Evolutionary conservation across 164 flowering plant genomes (phyloP).

Genomic region (Pachysandra terminalis): DNA sequence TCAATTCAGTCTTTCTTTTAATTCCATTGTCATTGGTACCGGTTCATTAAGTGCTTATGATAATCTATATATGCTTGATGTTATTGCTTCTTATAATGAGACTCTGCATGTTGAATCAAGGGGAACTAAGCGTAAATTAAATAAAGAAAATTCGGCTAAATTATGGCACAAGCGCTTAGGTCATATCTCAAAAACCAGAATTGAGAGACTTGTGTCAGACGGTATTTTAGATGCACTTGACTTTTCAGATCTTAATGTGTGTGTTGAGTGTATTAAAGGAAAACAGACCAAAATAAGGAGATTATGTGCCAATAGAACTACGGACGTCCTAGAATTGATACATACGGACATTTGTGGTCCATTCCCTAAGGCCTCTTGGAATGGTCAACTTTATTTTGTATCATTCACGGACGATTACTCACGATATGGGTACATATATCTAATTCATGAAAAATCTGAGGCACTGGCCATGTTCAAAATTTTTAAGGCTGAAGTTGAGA

Average conservation of each 20-base stretch:
- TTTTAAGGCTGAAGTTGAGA: no score
- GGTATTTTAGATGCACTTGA: background rate
- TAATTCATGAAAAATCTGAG: no score
- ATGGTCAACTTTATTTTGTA: background rate
- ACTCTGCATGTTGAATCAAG: background rate
- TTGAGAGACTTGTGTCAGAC: constrained; percentile 5
- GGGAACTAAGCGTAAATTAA: constrained; percentile 11
- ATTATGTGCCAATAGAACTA: background rate
- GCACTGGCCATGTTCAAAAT: no score
- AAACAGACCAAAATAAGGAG: constrained; percentile 6
- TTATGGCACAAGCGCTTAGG: constrained; percentile 11
- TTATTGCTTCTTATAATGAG: constrained; percentile 1
- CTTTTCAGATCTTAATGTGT: constrained; percentile 5
- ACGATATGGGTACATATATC: no score
- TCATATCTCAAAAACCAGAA: constrained; percentile 1
- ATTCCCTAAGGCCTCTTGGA: constrained; percentile 11
- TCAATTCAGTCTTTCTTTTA: constrained; percentile 1
- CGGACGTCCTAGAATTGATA: background rate
- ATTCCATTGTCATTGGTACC: constrained; percentile 9
- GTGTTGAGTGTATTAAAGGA: constrained; percentile 8
- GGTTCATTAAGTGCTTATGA: constrained; percentile 9
- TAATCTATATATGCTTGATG: constrained; percentile 5
- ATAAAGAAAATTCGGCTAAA: constrained; percentile 9
- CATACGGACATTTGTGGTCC: no score
- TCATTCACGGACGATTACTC: background rate